These are phyloP conservation scores for Dioscorea dumetorum DNA, from an alignment of 106 monocot species.

Conservation along the genomic window DNA sequence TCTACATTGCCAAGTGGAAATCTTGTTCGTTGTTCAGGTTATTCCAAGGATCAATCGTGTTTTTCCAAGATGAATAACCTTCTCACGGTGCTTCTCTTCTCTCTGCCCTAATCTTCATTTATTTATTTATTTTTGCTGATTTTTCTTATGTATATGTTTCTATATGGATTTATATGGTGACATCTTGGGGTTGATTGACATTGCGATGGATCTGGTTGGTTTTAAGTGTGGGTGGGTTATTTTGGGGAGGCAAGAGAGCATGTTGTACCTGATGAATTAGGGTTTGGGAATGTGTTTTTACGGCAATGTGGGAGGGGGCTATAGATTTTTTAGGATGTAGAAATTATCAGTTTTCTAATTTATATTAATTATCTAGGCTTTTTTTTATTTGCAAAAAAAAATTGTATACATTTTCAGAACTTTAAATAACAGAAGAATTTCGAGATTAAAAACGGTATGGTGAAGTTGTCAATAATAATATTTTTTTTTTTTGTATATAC, in stretches of 20 bases:
- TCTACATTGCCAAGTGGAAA: too few relatives aligned
- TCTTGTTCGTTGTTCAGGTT: not conserved
- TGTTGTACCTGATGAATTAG: not conserved
- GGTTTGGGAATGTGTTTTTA: not conserved
- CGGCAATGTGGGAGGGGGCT: not conserved
- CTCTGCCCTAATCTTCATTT: not conserved
- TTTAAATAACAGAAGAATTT: too few relatives aligned
- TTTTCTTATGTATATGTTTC: not conserved
- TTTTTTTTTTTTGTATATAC: too few relatives aligned
- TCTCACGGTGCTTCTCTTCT: slow-evolving; percentile 16
- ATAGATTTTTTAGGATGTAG: not conserved
- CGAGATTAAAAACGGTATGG: too few relatives aligned
- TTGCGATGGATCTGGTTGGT: not conserved
- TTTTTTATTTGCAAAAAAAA: too few relatives aligned
- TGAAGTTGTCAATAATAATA: too few relatives aligned
- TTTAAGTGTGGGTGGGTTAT: not conserved
- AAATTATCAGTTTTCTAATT: not conserved
- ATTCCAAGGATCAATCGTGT: not conserved
- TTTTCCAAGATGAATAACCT: slow-evolving; percentile 16
- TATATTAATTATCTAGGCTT: not conserved
- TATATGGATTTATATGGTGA: not conserved
- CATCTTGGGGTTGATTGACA: not conserved
- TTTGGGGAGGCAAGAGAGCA: not conserved
- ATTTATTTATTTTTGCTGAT: not conserved
- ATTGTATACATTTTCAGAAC: too few relatives aligned